phyloP scores from a whole-genome alignment of 108 stramenopile species.

The Nitzschia palea region DNA sequence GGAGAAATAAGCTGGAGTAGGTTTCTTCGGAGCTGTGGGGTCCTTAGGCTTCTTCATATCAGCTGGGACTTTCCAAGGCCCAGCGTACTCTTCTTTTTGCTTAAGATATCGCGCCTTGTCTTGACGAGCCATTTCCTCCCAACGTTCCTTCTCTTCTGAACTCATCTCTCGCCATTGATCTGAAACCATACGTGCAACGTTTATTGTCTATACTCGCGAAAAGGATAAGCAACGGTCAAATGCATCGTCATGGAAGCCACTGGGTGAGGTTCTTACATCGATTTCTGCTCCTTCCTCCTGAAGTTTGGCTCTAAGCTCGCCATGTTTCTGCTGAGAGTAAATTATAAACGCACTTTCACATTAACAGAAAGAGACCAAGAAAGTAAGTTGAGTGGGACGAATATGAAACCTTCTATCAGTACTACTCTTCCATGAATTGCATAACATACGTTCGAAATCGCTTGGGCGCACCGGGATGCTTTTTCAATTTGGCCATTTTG shows the following conservation, averaged over 20 bases:
- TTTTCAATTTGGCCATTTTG: conserved; percentile 25
- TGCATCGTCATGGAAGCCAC: too few relatives aligned
- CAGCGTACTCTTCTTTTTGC: conserved; percentile 13
- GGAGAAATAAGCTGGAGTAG: conserved; percentile 12
- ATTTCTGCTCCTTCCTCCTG: conserved; percentile 16
- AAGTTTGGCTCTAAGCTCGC: conserved; percentile 27
- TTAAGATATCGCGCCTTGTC: conserved; percentile 11
- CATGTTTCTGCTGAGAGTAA: conserved; percentile 36
- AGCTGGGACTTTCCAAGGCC: conserved; percentile 6
- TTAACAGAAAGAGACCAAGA: background rate
- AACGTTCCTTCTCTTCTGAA: conserved; percentile 20
- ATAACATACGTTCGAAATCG: conserved; percentile 33
- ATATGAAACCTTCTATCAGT: background rate
- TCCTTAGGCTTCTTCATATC: conserved; percentile 4
- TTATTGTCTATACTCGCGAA: conserved; percentile 38
- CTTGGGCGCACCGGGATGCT: conserved; percentile 45
- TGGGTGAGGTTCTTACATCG: too few relatives aligned
- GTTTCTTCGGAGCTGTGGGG: conserved; percentile 10
- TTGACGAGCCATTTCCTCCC: conserved; percentile 1
- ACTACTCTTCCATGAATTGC: background rate
- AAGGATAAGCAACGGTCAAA: too few relatives aligned
- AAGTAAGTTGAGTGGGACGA: background rate
- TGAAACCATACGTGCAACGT: conserved; percentile 37
- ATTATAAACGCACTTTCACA: conserved; percentile 36
- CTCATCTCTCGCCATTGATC: conserved; percentile 32